Evolutionary conservation across 495 filamentous ascomycete species (phyloP).

Genomic region (Melanomma pulvis-pyrius): DNA sequence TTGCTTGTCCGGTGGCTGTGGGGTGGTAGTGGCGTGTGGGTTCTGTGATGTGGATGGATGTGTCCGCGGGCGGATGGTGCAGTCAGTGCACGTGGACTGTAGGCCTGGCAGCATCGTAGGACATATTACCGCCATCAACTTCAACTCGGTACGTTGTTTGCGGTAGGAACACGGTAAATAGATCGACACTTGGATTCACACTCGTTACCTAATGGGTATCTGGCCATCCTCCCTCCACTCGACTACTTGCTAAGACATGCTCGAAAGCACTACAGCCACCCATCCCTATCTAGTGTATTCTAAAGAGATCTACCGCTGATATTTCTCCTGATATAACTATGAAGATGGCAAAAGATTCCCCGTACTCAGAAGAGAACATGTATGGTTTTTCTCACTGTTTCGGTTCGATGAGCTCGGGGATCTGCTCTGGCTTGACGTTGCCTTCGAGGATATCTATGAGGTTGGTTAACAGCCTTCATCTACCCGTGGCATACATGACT

Average conservation of each 20-base stretch:
- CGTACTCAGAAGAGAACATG: background rate
- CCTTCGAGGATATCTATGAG: conserved; percentile 49
- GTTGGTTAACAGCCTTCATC: background rate
- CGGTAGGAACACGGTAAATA: too few species aligned
- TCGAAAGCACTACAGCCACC: background rate
- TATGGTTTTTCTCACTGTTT: conserved; percentile 7
- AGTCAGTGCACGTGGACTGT: too few species aligned
- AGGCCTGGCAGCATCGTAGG: too few species aligned
- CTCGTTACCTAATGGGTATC: background rate
- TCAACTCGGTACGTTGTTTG: too few species aligned
- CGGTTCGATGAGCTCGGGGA: conserved; percentile 47
- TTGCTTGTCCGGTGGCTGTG: too few species aligned
- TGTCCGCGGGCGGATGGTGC: too few species aligned
- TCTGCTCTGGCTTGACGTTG: conserved; percentile 48
- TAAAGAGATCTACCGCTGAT: background rate
- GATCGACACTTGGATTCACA: background rate
- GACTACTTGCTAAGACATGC: background rate
- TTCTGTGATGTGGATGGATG: too few species aligned
- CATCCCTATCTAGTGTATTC: background rate
- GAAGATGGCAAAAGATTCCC: background rate
- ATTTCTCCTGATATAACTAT: background rate
- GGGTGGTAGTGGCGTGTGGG: too few species aligned
- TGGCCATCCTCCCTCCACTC: background rate
- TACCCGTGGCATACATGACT: conserved; percentile 37
- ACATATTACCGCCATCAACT: too few species aligned